Base-by-base conservation (phyloP, 1,284 basidiomycete genomes). In the Fereydounia khargensis region DNA sequence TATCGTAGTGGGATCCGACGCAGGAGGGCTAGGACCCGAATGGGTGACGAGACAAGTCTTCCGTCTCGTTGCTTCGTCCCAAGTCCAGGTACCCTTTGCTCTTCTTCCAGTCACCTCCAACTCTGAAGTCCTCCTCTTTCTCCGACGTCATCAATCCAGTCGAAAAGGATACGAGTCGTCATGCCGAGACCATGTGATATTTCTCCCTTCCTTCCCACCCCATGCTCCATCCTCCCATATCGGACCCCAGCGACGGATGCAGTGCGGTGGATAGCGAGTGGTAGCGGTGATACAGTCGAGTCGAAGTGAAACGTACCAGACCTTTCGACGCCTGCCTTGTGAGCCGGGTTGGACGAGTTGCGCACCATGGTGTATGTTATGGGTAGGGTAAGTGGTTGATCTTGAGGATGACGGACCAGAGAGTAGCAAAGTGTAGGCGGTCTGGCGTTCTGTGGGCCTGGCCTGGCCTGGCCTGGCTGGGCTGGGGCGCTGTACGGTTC, bases 281-380 rank as follows among this genome's bases (percentile, higher is more conserved):
- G 25, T 8, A 8, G 8, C 8, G 8, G 14, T 8, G 25, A 27
- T 27, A 14, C 8, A 8, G 25, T 8, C 8, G 25, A 27, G 8
- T 27, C 25, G 25, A 8, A 8, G 25, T 8, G 25, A 27, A 31
- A 63, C 67, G 39, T 48, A 70, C 68, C 68, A 67, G 65, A 38
- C 39, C 68, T 63, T 24, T 63, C 46, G 43, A 70, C 68, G 56
- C 68, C 68, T 58, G 66, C 66, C 63, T 70, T 70, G 64, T 70
- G 66, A 59, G 68, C 68, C 39, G 68, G 68, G 66, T 70, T 70
- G 47, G 68, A 70, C 33, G 68, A 70, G 65, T 68, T 70, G 37
- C n/a, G n/a, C n/a, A 54, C 64, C 67, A 70, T 70, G 50, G 39
- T 63, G 64, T 45, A 28, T 25, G 49, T 41, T 46, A 39, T 57